phyloP scores from a whole-genome alignment of 768 basidiomycete species.

The Boletus reticulatus region DNA sequence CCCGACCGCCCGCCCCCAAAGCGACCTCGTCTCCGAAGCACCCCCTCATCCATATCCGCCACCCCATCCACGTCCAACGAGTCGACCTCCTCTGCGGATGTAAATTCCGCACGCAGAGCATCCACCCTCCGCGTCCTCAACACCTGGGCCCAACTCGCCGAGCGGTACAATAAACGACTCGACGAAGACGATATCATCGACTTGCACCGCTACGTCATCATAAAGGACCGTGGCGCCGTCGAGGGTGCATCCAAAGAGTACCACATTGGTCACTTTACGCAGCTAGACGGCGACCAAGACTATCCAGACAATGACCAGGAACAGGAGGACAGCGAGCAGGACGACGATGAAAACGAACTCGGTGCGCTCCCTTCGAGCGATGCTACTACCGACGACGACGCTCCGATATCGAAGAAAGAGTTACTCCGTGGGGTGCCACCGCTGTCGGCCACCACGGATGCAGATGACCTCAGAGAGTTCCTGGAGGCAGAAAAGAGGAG shows the following conservation, averaged over 20 bases:
- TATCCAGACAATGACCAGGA: slow-evolving; percentile 39
- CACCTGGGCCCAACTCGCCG: slow-evolving; percentile 66
- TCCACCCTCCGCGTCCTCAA: slow-evolving; percentile 52
- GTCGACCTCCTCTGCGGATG: slow-evolving; percentile 35
- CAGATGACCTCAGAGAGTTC: slow-evolving; percentile 64
- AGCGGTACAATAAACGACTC: slow-evolving; percentile 61
- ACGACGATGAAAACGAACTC: slow-evolving; percentile 58
- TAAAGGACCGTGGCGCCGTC: slow-evolving; percentile 71
- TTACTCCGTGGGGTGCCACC: slow-evolving; percentile 42
- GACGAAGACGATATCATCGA: slow-evolving; percentile 84
- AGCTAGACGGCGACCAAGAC: slow-evolving; percentile 37
- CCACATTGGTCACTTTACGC: slow-evolving; percentile 53
- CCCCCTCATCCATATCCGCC: slow-evolving; percentile 42
- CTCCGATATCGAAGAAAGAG: slow-evolving; percentile 31
- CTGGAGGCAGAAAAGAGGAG: slow-evolving; percentile 59
- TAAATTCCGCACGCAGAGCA: slow-evolving; percentile 55
- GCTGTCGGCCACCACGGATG: slow-evolving; percentile 46
- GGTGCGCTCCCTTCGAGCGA: slow-evolving; percentile 45
- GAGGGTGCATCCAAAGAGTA: slow-evolving; percentile 40
- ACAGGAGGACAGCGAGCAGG: slow-evolving; percentile 47
- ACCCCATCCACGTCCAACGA: slow-evolving; percentile 27
- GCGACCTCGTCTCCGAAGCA: slow-evolving; percentile 46
- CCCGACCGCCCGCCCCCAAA: slow-evolving; percentile 45
- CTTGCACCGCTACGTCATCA: slow-evolving; percentile 54
- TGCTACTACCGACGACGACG: slow-evolving; percentile 23